Evolutionary conservation across 148 eudicot genomes (phyloP).

Genomic region (Amaranthus cruentus): DNA sequence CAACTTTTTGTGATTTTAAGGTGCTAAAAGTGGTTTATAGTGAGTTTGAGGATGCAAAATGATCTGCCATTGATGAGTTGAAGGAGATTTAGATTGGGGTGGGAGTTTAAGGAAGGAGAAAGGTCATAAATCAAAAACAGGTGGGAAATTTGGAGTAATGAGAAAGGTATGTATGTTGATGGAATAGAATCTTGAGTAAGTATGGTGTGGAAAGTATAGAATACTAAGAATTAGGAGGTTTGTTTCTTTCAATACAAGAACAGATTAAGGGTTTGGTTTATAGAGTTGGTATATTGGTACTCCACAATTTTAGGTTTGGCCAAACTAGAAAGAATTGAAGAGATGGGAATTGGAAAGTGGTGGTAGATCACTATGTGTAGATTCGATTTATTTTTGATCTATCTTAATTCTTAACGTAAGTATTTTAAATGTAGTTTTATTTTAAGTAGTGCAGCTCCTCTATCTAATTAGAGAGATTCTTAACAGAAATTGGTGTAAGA

Average conservation of each 20-base stretch:
- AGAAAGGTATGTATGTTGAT: conserved; percentile 18
- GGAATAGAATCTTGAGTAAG: no score
- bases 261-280: conserved; percentile 1
- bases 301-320: no score
- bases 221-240: conserved; percentile 9
- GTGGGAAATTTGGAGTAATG: conserved; percentile 22
- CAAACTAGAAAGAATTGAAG: background rate
- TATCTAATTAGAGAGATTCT: no score
- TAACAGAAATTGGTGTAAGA: no score
- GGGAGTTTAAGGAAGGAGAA: conserved; percentile 19
- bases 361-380: no score
- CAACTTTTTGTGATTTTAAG: background rate
- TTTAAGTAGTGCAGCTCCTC: no score
- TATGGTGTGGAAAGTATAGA: background rate
- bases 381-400: no score
- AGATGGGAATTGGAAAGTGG: background rate
- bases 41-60: background rate
- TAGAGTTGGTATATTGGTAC: background rate
- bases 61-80: conserved; percentile 9
- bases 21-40: background rate
- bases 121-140: conserved; percentile 34
- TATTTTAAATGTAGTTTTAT: no score
- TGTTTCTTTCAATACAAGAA: background rate
- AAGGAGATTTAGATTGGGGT: background rate
- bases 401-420: no score